Conservation (phyloP, 2,329 filamentous ascomycete genomes). For the Penicillium sp. region DNA sequence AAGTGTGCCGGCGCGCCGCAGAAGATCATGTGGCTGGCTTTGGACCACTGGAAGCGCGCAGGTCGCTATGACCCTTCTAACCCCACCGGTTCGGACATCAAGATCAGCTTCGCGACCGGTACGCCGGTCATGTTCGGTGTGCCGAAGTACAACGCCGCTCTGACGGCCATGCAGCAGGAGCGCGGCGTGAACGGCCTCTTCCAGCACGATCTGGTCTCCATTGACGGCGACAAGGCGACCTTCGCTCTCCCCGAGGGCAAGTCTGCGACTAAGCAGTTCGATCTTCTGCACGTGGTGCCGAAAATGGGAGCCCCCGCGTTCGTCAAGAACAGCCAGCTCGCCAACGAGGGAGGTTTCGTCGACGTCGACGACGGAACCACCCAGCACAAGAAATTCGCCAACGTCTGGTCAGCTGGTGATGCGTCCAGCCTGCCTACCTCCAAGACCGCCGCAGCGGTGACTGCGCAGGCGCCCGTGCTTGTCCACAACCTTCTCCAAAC, state of each 20-base stretch:
- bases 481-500: constrained; percentile 49
- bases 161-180: constrained; percentile 55
- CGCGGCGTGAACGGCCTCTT: constrained; percentile 59
- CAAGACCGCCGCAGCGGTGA: constrained; percentile 57
- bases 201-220: constrained; percentile 55
- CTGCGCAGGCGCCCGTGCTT: constrained; percentile 52
- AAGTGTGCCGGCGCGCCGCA: constrained; percentile 64
- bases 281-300: constrained; percentile 57
- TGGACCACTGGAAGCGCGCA: constrained; percentile 57
- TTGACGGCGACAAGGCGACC: constrained; percentile 54
- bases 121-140: constrained; percentile 60
- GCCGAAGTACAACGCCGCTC: constrained; percentile 56
- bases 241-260: constrained; percentile 49
- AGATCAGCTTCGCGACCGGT: constrained; percentile 57
- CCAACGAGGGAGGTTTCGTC: constrained; percentile 57
- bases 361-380: constrained; percentile 56
- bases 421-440: constrained; percentile 60
- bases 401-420: constrained; percentile 61
- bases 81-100: constrained; percentile 45
- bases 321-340: constrained; percentile 54
- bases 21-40: constrained; percentile 62
- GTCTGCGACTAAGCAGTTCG: constrained; percentile 50
- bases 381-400: constrained; percentile 54
- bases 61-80: constrained; percentile 51
- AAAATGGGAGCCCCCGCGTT: constrained; percentile 60